These are phyloP conservation scores for Erodium chrysanthum DNA, from an alignment of 441 rosid species.

Conservation along the genomic window DNA sequence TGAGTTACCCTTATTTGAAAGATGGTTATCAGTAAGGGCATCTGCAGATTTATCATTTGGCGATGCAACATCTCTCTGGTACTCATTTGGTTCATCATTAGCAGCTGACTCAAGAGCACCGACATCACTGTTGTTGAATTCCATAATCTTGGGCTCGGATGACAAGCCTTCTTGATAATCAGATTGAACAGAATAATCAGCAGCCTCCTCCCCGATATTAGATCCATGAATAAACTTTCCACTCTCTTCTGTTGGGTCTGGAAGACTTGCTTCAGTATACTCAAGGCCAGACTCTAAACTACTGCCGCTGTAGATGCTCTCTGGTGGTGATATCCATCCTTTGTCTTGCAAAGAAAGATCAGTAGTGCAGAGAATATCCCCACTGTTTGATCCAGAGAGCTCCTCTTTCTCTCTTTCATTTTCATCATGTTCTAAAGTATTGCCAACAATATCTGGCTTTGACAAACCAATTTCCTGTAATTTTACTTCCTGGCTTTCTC, in stretches of 20 bases:
- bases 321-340: conserved; percentile 81
- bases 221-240: conserved; percentile 21
- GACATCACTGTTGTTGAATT: conserved; percentile 21
- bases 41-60: conserved; percentile 27
- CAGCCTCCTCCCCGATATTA: conserved; percentile 1
- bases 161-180: conserved; percentile 24
- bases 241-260: conserved; percentile 31
- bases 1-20: conserved; percentile 24
- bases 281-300: conserved; percentile 42
- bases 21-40: conserved; percentile 28
- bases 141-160: conserved; percentile 21
- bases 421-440: conserved; percentile 29
- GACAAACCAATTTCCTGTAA: conserved; percentile 45
- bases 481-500: conserved; percentile 60
- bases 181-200: conserved; percentile 25
- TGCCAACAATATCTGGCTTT: conserved; percentile 37
- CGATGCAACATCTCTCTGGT: conserved; percentile 21
- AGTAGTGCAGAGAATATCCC: conserved; percentile 27
- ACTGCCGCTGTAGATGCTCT: conserved; percentile 46
- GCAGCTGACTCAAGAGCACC: conserved; percentile 18
- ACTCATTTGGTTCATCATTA: conserved; percentile 31
- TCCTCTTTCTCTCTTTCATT: conserved; percentile 34
- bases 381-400: conserved; percentile 38
- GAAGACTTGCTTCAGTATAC: conserved; percentile 34
- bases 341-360: conserved; percentile 47